phyloP scores from a whole-genome alignment of 108 stramenopile species.

The Cylindrotheca fusiformis region DNA sequence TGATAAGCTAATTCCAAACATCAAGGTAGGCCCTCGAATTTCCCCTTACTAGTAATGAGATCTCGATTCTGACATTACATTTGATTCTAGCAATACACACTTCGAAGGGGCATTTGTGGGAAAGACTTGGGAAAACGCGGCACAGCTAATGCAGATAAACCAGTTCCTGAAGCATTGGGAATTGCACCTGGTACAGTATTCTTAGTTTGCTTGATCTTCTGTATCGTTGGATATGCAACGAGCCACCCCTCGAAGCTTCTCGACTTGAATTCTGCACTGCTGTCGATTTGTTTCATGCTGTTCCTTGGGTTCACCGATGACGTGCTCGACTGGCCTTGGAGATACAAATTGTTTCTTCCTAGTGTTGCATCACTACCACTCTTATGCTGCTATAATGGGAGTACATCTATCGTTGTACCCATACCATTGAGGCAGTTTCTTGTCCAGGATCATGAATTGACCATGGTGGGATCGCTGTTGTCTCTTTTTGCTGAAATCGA shows the following conservation, averaged over 20 bases:
- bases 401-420: conserved; percentile 91
- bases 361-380: conserved; percentile 94
- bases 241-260: conserved; percentile 65
- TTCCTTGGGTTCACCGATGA: conserved; percentile 97
- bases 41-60: not conserved
- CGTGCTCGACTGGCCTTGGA: conserved; percentile 97
- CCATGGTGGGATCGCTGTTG: conserved; percentile 50
- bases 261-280: conserved; percentile 86
- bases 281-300: conserved; percentile 95
- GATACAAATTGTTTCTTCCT: conserved; percentile 94
- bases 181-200: conserved; percentile 92
- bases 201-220: conserved; percentile 85
- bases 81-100: conserved; percentile 48
- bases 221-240: conserved; percentile 83
- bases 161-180: conserved; percentile 91
- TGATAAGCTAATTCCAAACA: conserved; percentile 44
- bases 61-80: not conserved
- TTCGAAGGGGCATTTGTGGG: conserved; percentile 76
- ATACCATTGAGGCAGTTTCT: conserved; percentile 59
- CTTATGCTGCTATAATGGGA: conserved; percentile 91
- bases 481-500: conserved; percentile 63
- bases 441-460: conserved; percentile 53
- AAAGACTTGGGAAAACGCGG: conserved; percentile 90
- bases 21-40: conserved; percentile 28
- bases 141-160: conserved; percentile 51